These are phyloP conservation scores for Veloporphyrellus conicus DNA, from an alignment of 1,284 basidiomycete genomes.

Conservation along the genomic window DNA sequence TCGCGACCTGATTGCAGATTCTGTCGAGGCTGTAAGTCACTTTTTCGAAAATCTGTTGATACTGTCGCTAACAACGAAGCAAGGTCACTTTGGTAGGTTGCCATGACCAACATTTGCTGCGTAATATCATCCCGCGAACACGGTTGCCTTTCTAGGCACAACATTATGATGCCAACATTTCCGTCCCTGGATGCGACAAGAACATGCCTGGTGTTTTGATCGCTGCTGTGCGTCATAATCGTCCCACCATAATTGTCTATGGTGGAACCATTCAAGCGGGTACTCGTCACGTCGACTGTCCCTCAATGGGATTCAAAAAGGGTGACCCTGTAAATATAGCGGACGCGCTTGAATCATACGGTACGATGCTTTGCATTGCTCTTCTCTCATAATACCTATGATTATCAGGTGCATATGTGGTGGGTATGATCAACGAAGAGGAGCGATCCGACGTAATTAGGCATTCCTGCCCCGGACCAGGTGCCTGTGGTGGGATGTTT, in stretches of 20 bases:
- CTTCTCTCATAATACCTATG: conserved; percentile 1
- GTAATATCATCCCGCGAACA: background rate
- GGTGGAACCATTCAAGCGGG: conserved; percentile 82
- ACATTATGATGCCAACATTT: conserved; percentile 84
- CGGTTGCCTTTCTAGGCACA: conserved; percentile 51
- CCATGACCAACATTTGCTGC: background rate
- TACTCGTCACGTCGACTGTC: conserved; percentile 72
- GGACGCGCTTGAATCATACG: conserved; percentile 81
- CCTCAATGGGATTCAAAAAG: conserved; percentile 69
- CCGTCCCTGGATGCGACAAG: conserved; percentile 84
- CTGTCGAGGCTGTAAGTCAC: conserved; percentile 72
- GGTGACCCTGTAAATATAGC: conserved; percentile 80
- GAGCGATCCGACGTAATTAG: conserved; percentile 77
- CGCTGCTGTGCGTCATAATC: conserved; percentile 78
- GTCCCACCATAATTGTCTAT: conserved; percentile 82
- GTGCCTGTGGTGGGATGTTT: conserved; percentile 82
- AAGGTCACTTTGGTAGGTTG: conserved; percentile 62
- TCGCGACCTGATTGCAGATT: conserved; percentile 88
- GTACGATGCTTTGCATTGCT: conserved; percentile 33
- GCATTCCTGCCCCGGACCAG: conserved; percentile 77
- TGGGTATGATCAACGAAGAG: conserved; percentile 72
- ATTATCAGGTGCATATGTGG: conserved; percentile 59
- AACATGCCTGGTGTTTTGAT: conserved; percentile 92
- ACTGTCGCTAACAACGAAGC: conserved; percentile 4
- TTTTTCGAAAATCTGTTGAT: background rate